These are phyloP conservation scores for Quaeritorhiza haematococci DNA, from an alignment of 371 early-diverging fungal genomes.

Conservation along the genomic window DNA sequence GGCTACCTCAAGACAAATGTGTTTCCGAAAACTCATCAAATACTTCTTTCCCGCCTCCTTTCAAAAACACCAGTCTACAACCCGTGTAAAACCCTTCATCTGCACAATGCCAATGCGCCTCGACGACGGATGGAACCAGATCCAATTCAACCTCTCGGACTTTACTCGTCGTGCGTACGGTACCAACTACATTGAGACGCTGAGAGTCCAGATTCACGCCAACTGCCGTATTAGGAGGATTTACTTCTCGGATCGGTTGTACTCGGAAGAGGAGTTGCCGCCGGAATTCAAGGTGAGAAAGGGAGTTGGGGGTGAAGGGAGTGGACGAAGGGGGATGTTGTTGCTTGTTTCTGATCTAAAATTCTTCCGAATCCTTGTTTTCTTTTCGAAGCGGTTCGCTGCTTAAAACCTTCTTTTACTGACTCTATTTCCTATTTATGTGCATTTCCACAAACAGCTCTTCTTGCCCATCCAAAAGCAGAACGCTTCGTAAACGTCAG, in stretches of 20 bases:
- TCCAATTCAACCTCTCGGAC: slow-evolving; percentile 81
- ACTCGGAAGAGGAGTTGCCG: slow-evolving; percentile 89
- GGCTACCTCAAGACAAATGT: too few relatives aligned
- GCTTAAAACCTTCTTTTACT: neutral
- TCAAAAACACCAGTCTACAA: slow-evolving; percentile 45
- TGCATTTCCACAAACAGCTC: slow-evolving; percentile 35
- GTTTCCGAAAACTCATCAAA: too few relatives aligned
- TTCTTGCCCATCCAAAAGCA: slow-evolving; percentile 69
- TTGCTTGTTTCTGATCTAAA: too few relatives aligned
- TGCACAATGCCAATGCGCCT: slow-evolving; percentile 91
- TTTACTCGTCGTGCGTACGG: slow-evolving; percentile 84
- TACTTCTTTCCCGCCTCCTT: too few relatives aligned
- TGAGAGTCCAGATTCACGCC: slow-evolving; percentile 86
- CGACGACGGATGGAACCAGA: slow-evolving; percentile 95
- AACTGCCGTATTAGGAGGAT: slow-evolving; percentile 83
- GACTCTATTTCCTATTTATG: neutral
- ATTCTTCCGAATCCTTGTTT: neutral
- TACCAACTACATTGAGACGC: slow-evolving; percentile 82
- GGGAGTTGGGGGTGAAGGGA: slow-evolving; percentile 4
- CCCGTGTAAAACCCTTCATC: slow-evolving; percentile 81
- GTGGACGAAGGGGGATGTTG: too few relatives aligned
- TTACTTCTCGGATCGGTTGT: slow-evolving; percentile 85
- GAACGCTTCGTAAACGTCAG: too few relatives aligned
- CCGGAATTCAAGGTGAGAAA: slow-evolving; percentile 80
- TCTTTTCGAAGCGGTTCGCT: neutral